Evolutionary conservation across 2,329 filamentous ascomycete genomes (phyloP), one percentile per base, ranked within the genome.

Genomic region (Lachnellula cervina): DNA sequence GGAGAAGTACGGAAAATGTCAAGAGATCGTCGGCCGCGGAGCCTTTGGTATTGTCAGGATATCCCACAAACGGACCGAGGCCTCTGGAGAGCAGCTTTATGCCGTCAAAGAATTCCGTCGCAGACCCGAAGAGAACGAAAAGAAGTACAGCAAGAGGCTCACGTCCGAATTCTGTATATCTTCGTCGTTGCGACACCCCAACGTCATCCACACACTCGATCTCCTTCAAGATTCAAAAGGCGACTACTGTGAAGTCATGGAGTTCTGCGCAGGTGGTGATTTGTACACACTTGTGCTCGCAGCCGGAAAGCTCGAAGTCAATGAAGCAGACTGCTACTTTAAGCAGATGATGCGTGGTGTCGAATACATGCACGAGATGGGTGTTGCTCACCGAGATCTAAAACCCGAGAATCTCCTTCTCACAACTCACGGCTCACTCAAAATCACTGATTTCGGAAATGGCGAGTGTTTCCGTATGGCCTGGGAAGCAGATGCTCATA

Each of bases 401-500:
- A 99, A 99, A 73, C 94, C 94, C 0, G 94, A 99, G 72, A 99
- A 99, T 65, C 80, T 99, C 13, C 84, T 99, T 0, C 80, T 99
- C 54, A 99, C 94, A 4, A 94, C 89, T 0, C 90, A 92, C 62
- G 94, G 94, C 56, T 89, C 86, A 14, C 83, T 99, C 64, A 99
- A 99, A 70, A 99, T 99, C 62, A 97, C 94, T 28, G 94, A 99
- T 71, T 99, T 99, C 66, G 94, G 94, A 60, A 99, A 99, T 66
- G 94, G 94, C 67, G 94, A 99, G 73, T 99, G 94, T 73, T 99
- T 99, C 81, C 88, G 94, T 54, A 97, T 97, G 93, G 94, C 94
- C 2, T 99, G 94, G 94, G 94, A 99, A 73, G 94, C 91, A 52
- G 92, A 97, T 72, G 88, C 94, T 19, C 94, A 97, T 73, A 97